Conservation (phyloP, 345 rosid genomes). For the Gossypium ekmanianum region DNA sequence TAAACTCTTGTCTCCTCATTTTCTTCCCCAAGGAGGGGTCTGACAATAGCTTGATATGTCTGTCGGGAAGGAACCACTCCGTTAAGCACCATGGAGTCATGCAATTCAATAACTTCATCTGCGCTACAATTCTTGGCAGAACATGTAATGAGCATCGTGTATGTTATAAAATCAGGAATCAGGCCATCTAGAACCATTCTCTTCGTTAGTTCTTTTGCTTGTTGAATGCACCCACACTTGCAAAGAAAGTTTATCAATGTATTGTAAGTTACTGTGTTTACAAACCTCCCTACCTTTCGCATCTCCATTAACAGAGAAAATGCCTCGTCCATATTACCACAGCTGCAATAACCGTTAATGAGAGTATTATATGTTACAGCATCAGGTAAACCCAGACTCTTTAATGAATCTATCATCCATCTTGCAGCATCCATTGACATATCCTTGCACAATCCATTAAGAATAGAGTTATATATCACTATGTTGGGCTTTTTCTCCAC, state of each 20-base stretch:
- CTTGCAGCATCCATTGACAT: background rate
- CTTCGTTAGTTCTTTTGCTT: background rate
- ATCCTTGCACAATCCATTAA: background rate
- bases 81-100: conserved; percentile 23
- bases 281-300: background rate
- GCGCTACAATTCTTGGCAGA: background rate
- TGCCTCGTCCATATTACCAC: background rate
- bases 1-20: conserved; percentile 18
- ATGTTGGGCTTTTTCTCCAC: background rate
- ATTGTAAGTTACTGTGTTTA: background rate
- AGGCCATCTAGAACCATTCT: background rate
- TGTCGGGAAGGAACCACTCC: conserved; percentile 45
- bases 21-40: conserved; percentile 35
- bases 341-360: background rate
- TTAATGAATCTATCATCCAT: background rate
- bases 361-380: background rate
- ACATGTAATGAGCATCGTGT: background rate
- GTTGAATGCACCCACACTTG: background rate
- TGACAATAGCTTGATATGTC: conserved; percentile 32
- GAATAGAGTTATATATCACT: background rate
- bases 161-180: background rate
- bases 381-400: background rate
- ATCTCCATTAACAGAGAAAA: background rate
- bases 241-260: background rate
- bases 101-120: background rate